Percentiles rank a stretch among this genome's conserved stretches.
Evolutionary conservation across 2,329 filamentous ascomycete genomes (phyloP).

Genomic region (Diaporthe longicolla): DNA sequence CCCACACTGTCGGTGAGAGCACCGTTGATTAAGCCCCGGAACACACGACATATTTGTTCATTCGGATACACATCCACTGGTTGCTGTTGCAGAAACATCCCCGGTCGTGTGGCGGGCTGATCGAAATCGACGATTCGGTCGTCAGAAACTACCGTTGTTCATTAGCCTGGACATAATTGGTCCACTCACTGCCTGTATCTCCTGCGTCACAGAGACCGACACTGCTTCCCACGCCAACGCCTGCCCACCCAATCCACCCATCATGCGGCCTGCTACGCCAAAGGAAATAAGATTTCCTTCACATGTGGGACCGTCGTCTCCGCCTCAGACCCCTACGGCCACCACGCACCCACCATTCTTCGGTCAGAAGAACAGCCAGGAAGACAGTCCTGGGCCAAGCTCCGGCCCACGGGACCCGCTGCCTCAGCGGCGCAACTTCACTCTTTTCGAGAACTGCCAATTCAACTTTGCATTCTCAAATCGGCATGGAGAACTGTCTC

Average conservation of each 20-base stretch:
- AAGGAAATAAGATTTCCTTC: constrained; percentile 50
- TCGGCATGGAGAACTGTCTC: constrained; percentile 55
- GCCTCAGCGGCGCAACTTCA: constrained; percentile 49
- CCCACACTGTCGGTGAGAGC: constrained; percentile 48
- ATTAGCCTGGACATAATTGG: constrained; percentile 5
- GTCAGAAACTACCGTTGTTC: neutral
- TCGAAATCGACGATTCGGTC: constrained; percentile 11
- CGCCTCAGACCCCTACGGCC: constrained; percentile 58
- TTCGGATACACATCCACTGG: constrained; percentile 35
- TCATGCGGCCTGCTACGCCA: constrained; percentile 56
- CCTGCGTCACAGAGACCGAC: neutral
- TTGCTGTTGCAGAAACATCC: constrained; percentile 17
- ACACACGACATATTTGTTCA: constrained; percentile 36
- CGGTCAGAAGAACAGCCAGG: constrained; percentile 48
- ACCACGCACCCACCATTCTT: constrained; percentile 49
- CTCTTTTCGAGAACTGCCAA: constrained; percentile 50
- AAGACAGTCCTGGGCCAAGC: constrained; percentile 35
- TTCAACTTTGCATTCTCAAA: constrained; percentile 53
- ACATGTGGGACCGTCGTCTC: constrained; percentile 57
- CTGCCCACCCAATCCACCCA: constrained; percentile 36
- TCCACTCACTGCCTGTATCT: constrained; percentile 4
- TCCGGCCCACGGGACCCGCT: constrained; percentile 39
- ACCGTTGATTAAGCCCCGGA: constrained; percentile 46
- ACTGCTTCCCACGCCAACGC: neutral
- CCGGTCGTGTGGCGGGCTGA: constrained; percentile 22